Evolutionary conservation across 2,329 filamentous ascomycete genomes (phyloP).

Genomic region (Aspergillus phoenicis): DNA sequence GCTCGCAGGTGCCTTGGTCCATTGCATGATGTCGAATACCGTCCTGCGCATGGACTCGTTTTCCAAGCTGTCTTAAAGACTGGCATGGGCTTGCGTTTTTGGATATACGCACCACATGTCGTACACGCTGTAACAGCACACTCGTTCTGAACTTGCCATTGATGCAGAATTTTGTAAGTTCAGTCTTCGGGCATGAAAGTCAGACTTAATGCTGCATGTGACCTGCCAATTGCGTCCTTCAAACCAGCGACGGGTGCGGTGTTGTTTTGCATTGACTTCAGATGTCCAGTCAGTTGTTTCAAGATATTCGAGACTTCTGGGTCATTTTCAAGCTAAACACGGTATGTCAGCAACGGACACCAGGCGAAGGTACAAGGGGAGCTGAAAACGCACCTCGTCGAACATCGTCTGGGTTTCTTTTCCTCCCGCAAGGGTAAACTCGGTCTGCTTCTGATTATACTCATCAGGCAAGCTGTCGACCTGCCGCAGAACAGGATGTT

Average conservation of each 20-base stretch:
- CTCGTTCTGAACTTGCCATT: neutral
- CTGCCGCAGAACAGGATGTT: constrained; percentile 44
- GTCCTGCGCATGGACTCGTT: neutral
- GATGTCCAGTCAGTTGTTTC: constrained; percentile 46
- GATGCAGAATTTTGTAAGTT: constrained; percentile 8
- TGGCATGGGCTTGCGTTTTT: neutral
- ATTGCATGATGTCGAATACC: too few relatives aligned
- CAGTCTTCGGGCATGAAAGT: constrained; percentile 36
- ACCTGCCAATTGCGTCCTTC: constrained; percentile 41
- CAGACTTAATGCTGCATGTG: constrained; percentile 40
- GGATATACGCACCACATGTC: neutral
- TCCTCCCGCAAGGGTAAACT: constrained; percentile 31
- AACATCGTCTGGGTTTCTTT: constrained; percentile 32
- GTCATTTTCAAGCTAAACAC: constrained; percentile 40
- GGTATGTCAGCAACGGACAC: constrained; percentile 14
- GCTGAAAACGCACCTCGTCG: constrained; percentile 34
- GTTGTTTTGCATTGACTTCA: constrained; percentile 49
- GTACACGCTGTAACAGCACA: neutral
- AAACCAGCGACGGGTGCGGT: constrained; percentile 40
- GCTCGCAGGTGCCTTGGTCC: neutral
- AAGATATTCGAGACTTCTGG: constrained; percentile 40
- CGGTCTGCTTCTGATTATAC: constrained; percentile 22
- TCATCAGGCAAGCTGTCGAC: constrained; percentile 30
- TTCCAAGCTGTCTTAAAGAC: neutral
- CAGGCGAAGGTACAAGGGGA: neutral